Percentiles rank a stretch among this genome's conserved stretches.
These are phyloP conservation scores for Blumeria hordei DNA, from an alignment of 2,329 filamentous ascomycete genomes.

Conservation along the genomic window DNA sequence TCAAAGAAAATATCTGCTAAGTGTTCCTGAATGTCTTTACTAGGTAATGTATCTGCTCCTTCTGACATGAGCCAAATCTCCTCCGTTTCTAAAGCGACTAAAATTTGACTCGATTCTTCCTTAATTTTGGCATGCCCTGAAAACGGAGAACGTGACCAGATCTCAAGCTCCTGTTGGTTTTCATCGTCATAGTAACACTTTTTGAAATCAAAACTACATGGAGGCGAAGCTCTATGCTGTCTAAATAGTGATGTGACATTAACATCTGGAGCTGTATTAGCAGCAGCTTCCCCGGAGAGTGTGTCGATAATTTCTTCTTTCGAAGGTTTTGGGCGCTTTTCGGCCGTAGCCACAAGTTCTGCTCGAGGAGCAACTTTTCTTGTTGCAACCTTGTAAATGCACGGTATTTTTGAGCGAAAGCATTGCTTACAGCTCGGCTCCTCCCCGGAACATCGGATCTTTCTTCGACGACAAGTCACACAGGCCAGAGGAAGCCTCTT, in stretches of 20 bases:
- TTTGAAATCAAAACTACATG: conserved; percentile 32
- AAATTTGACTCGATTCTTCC: conserved; percentile 19
- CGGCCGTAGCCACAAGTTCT: conserved; percentile 97
- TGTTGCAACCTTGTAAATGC: conserved; percentile 91
- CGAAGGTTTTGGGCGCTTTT: conserved; percentile 89
- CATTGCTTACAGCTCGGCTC: conserved; percentile 97
- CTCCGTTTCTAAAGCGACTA: conserved; percentile 39
- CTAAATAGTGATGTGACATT: too few relatives aligned
- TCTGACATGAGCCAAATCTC: conserved; percentile 60
- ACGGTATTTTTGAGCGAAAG: conserved; percentile 72
- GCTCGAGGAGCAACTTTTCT: conserved; percentile 83
- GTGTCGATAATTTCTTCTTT: conserved; percentile 94
- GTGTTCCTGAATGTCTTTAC: conserved; percentile 77
- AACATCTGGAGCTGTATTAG: conserved; percentile 18
- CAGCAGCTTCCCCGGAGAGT: conserved; percentile 66
- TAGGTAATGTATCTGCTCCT: conserved; percentile 58
- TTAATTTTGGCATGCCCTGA: conserved; percentile 24
- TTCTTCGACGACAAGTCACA: conserved; percentile 88
- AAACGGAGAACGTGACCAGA: conserved; percentile 44
- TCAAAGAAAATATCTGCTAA: conserved; percentile 90
- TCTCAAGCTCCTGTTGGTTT: conserved; percentile 57
- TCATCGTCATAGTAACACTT: conserved; percentile 75
- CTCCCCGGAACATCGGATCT: conserved; percentile 92
- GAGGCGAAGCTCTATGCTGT: conserved; percentile 17
- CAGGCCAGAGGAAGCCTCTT: conserved; percentile 84